These are phyloP conservation scores for Globisporangium alternatum DNA, from an alignment of 352 stramenopile genomes.

Conservation along the genomic window DNA sequence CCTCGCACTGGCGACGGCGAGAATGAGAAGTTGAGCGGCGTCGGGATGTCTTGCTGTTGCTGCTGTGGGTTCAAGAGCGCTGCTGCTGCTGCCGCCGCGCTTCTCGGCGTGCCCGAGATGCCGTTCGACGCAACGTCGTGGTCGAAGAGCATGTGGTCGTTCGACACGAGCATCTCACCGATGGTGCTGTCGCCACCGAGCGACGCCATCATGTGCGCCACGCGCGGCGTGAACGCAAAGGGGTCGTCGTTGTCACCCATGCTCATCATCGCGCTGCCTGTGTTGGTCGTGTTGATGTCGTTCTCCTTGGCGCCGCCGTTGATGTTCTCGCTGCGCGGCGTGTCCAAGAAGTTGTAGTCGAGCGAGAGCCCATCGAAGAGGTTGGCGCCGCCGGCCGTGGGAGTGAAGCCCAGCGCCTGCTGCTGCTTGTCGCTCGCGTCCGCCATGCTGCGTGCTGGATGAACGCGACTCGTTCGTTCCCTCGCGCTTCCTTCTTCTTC, in stretches of 20 bases:
- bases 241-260: not conserved
- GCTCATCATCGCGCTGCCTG: conserved; percentile 2
- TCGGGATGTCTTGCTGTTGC: conserved; percentile 36
- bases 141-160: conserved; percentile 55
- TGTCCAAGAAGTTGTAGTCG: conserved; percentile 49
- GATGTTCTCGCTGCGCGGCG: not conserved
- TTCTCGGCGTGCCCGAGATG: conserved; percentile 23
- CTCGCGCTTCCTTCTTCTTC: not conserved
- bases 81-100: not conserved
- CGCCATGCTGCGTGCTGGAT: conserved; percentile 22
- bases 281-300: conserved; percentile 2
- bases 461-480: not conserved
- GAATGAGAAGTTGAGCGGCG: conserved; percentile 27
- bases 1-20: not conserved
- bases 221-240: conserved; percentile 17
- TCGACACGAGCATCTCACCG: conserved; percentile 4
- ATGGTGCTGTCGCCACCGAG: not conserved
- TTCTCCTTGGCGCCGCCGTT: conserved; percentile 6
- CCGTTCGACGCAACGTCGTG: conserved; percentile 33
- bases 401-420: not conserved
- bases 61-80: not conserved
- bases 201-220: conserved; percentile 15
- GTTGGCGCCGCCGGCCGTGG: conserved; percentile 20
- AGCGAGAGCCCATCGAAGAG: conserved; percentile 49
- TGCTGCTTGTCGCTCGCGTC: conserved; percentile 26